phyloP scores from a whole-genome alignment of 805 yeast genomes.

The Candida ovalis region DNA sequence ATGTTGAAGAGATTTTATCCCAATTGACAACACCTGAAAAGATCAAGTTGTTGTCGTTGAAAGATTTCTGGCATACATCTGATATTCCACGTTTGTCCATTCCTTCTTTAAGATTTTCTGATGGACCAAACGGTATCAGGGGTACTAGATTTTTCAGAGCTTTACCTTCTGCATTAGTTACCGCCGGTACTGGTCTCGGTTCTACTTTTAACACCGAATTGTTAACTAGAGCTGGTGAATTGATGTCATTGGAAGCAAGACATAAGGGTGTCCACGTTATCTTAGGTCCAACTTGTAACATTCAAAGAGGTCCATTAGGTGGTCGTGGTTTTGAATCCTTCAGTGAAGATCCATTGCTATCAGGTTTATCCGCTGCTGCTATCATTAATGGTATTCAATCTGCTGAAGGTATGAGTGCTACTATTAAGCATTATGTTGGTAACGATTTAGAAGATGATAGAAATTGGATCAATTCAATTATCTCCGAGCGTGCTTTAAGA shows the following conservation, averaged over 20 bases:
- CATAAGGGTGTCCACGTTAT: conserved; percentile 41
- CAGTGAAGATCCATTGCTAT: conserved; percentile 26
- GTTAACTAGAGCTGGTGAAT: conserved; percentile 35
- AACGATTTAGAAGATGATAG: conserved; percentile 62
- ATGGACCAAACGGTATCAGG: conserved; percentile 49
- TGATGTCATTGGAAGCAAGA: conserved; percentile 44
- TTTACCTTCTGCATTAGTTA: conserved; percentile 42
- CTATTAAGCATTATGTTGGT: conserved; percentile 61
- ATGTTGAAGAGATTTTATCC: conserved; percentile 20
- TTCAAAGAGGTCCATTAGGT: conserved; percentile 43
- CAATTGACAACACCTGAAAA: conserved; percentile 30
- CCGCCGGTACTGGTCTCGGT: conserved; percentile 46
- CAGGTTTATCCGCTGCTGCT: conserved; percentile 46
- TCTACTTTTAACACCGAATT: conserved; percentile 41
- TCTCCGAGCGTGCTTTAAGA: conserved; percentile 60
- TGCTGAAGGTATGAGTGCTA: conserved; percentile 44
- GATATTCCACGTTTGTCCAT: conserved; percentile 32
- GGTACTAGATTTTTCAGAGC: conserved; percentile 41
- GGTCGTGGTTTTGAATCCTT: conserved; percentile 27
- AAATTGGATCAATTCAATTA: conserved; percentile 42
- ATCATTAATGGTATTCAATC: conserved; percentile 54
- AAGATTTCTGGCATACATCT: conserved; percentile 41
- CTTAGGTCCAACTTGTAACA: conserved; percentile 37
- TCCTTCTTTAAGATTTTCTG: conserved; percentile 36
- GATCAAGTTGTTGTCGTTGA: conserved; percentile 26